These are phyloP conservation scores for Plectranthus barbatus DNA, from an alignment of 257 asterid species.

Conservation along the genomic window DNA sequence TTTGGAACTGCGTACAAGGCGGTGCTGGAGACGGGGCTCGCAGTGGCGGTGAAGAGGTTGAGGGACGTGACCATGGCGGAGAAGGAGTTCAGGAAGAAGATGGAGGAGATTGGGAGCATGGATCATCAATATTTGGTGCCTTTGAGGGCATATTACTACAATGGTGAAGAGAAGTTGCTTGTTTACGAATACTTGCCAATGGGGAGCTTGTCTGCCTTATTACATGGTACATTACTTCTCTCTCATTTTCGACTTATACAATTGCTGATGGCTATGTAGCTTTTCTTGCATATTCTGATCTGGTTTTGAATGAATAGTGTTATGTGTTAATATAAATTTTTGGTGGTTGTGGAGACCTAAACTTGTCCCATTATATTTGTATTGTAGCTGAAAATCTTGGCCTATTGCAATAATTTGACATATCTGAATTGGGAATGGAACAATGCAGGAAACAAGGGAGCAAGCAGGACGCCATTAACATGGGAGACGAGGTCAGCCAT, in stretches of 20 bases:
- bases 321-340: no score
- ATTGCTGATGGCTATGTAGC: not conserved
- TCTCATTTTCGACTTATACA: not conserved
- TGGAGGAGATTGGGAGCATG: conserved; percentile 73
- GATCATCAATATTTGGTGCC: conserved; percentile 71
- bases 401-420: no score
- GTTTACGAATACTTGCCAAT: conserved; percentile 76
- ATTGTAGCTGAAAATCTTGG: conserved; percentile 4
- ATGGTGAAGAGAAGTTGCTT: conserved; percentile 70
- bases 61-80: conserved; percentile 58
- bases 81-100: conserved; percentile 67
- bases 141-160: conserved; percentile 67
- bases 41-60: no score
- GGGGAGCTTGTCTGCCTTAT: conserved; percentile 92
- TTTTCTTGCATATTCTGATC: conserved; percentile 5
- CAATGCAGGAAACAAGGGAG: conserved; percentile 49
- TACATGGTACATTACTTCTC: conserved; percentile 54
- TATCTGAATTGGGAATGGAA: no score
- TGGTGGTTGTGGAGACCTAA: not conserved
- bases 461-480: conserved; percentile 46
- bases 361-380: not conserved
- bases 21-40: conserved; percentile 51
- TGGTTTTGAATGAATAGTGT: no score
- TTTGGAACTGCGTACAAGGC: conserved; percentile 91
- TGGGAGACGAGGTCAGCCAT: conserved; percentile 54